These are phyloP conservation scores for Monilinia laxa DNA, from an alignment of 2,329 filamentous ascomycete genomes.

Conservation along the genomic window DNA sequence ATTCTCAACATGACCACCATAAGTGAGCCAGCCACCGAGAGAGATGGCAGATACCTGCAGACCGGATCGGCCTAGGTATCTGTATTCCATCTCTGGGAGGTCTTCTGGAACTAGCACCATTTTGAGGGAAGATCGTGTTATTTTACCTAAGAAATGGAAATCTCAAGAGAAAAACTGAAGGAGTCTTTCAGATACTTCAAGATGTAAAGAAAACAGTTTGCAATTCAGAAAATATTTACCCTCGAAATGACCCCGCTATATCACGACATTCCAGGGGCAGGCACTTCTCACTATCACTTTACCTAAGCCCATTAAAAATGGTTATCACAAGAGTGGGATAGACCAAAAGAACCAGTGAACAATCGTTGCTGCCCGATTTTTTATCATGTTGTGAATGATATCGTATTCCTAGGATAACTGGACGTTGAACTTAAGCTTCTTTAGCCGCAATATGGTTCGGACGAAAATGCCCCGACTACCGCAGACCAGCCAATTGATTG, in stretches of 20 bases:
- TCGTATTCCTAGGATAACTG: background rate
- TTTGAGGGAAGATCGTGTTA: slow-evolving; percentile 30
- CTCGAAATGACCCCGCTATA: slow-evolving; percentile 11
- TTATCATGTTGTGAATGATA: background rate
- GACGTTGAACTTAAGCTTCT: background rate
- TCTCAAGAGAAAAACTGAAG: background rate
- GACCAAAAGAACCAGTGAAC: background rate
- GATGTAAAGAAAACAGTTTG: background rate
- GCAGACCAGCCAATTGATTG: background rate
- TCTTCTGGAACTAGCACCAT: slow-evolving; percentile 43
- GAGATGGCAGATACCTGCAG: slow-evolving; percentile 73
- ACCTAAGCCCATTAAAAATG: background rate
- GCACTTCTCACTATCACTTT: background rate
- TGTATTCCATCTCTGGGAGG: slow-evolving; percentile 63
- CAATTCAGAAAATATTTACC: slow-evolving; percentile 14
- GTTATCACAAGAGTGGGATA: background rate
- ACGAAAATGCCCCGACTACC: slow-evolving; percentile 5
- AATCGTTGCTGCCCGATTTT: background rate
- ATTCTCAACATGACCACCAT: slow-evolving; percentile 69
- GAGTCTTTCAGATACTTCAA: background rate
- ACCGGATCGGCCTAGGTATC: slow-evolving; percentile 68
- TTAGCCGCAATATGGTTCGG: background rate
- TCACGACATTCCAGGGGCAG: slow-evolving; percentile 14
- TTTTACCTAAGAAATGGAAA: background rate
- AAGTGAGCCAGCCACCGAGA: slow-evolving; percentile 71